Evolutionary conservation across 805 yeast genomes (phyloP).

Genomic region (Jamesozyma hellenica): DNA sequence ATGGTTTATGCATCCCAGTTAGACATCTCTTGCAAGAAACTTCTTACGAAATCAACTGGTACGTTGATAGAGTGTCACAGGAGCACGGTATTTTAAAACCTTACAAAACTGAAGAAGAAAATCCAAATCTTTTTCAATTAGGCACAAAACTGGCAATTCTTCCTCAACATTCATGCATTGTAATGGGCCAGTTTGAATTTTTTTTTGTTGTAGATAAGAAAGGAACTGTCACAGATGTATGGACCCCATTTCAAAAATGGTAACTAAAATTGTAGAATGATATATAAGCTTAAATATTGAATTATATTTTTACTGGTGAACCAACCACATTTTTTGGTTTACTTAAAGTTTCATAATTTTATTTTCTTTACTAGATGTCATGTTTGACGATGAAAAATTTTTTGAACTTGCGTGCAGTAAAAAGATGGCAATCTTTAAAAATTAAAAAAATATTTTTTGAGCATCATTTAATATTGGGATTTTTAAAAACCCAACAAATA

Average conservation of each 20-base stretch:
- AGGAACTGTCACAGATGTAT: conserved; percentile 45
- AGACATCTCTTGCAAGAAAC: conserved; percentile 29
- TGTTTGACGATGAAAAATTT: conserved; percentile 8
- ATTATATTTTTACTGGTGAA: background rate
- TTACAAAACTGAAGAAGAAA: conserved; percentile 17
- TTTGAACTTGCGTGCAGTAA: no score
- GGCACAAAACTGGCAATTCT: conserved; percentile 47
- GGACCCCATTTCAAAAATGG: conserved; percentile 56
- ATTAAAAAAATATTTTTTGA: no score
- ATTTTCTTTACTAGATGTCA: no score
- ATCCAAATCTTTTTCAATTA: conserved; percentile 9
- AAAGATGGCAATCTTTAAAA: no score
- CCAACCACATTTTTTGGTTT: no score
- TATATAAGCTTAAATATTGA: background rate
- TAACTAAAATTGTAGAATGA: no score
- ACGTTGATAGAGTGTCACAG: conserved; percentile 58
- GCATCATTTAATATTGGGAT: no score
- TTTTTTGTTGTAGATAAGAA: conserved; percentile 44
- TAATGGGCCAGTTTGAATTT: conserved; percentile 52
- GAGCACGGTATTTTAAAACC: conserved; percentile 72
- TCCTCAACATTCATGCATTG: conserved; percentile 69
- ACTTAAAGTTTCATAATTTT: no score
- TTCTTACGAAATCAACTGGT: conserved; percentile 43
- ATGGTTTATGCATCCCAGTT: conserved; percentile 32
- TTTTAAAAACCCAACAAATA: no score